Evolutionary conservation across 768 basidiomycete genomes (phyloP).

Genomic region (Lepiota venenata): DNA sequence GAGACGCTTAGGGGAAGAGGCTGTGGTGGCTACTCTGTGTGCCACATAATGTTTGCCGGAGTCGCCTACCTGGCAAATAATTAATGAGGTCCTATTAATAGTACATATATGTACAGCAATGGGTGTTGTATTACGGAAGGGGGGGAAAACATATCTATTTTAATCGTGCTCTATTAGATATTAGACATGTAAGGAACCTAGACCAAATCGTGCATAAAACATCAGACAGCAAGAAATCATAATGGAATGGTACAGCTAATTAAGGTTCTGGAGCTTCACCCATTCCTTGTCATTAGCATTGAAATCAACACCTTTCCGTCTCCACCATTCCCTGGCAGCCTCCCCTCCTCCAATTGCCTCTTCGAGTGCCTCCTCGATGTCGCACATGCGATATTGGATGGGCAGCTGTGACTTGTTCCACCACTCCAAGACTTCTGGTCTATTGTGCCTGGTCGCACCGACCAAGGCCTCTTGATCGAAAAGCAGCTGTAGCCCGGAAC

Average conservation of each 20-base stretch:
- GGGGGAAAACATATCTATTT: neutral
- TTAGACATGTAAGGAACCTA: too few relatives aligned
- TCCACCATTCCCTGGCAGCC: constrained; percentile 79
- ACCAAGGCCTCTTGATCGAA: constrained; percentile 80
- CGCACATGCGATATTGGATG: constrained; percentile 86
- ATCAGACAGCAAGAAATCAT: neutral
- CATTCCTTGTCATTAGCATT: constrained; percentile 83
- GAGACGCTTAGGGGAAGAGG: neutral
- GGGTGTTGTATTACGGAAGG: neutral
- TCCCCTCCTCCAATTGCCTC: constrained; percentile 83
- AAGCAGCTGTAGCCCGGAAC: constrained; percentile 69
- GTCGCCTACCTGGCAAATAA: too few relatives aligned
- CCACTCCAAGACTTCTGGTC: constrained; percentile 83
- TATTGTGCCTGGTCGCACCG: constrained; percentile 78
- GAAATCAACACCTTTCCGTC: constrained; percentile 76
- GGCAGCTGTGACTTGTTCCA: constrained; percentile 79
- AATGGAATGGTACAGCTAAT: constrained; percentile 34
- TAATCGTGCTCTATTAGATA: too few relatives aligned
- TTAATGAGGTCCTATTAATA: neutral
- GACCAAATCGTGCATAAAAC: neutral
- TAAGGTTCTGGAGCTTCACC: constrained; percentile 79
- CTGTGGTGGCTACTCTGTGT: neutral
- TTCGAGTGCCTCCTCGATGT: constrained; percentile 88
- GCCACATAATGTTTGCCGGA: too few relatives aligned
- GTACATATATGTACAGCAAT: neutral